Evolutionary conservation across 1,284 basidiomycete genomes (phyloP), one percentile per base, ranked within the genome.

Genomic region (Ganoderma boninense): DNA sequence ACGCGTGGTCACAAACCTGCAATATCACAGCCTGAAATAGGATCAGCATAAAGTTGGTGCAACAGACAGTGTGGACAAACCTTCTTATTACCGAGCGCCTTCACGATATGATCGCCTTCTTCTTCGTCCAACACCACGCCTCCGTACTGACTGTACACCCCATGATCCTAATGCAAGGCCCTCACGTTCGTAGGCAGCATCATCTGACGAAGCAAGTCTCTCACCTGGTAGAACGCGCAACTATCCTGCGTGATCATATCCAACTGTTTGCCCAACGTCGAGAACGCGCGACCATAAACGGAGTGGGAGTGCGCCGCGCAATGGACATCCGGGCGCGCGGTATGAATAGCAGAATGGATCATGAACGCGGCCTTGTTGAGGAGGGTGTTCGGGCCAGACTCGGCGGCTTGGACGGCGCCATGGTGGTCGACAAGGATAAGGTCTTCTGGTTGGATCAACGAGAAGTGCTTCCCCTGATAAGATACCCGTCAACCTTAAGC

Each of bases 281-380:
- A 84, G 81, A 90, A 92, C 0, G 90, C 86, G 75, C 89, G 89
- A n/a, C 89, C 91, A 76, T 88, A 83, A 35, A 87, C 80, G 5
- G 87, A 87, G 78, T 92, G 90, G 23, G 87, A 87, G 79, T 92
- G 91, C 6, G 90, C 90, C 5, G 89, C 89, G 52, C 90, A 90
- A 44, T 87, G 75, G 23, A 91, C 84, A 74, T 92, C 90, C 0
- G 89, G 88, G 29, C 90, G 86, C n/a, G 87, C 86, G 18, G 82
- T 81, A 76, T 90, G 89, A 64, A 91, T 84, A 4, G 88, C 86
- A 35, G 86, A 86, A 75, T 88, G 87, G 68, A 86, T 85, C 69
- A 84, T 85, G 74, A 84, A 88, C 1, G 87, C 87, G 6, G 86
- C 83, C 38, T 79, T 82, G 75, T 86, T 87, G 69, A 87, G 80